Conservation (phyloP, 164 flowering plant species). For the Kalanchoe fedtschenkoi region DNA sequence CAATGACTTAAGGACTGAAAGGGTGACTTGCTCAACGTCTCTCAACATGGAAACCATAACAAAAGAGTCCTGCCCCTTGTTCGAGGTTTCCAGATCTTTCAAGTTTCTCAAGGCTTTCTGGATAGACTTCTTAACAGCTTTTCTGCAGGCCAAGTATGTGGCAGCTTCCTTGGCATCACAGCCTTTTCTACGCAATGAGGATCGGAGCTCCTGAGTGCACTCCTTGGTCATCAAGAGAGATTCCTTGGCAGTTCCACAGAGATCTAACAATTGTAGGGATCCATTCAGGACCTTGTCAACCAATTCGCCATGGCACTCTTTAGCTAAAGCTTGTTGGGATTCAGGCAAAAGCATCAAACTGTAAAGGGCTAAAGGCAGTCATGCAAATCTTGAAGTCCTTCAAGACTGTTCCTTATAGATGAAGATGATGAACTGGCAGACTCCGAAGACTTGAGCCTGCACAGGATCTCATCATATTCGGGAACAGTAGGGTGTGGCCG, state of each 20-base stretch:
- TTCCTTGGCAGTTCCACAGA: constrained; percentile 8
- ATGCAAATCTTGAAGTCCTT: constrained; percentile 19
- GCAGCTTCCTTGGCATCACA: constrained; percentile 7
- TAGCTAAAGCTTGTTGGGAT: constrained; percentile 16
- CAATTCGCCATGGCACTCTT: neutral
- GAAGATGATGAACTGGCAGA: constrained; percentile 17
- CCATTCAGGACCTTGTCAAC: constrained; percentile 19
- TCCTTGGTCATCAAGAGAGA: constrained; percentile 12
- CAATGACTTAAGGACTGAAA: constrained; percentile 12
- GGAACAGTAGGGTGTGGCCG: constrained; percentile 16
- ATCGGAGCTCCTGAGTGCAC: constrained; percentile 9
- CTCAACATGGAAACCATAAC: constrained; percentile 12
- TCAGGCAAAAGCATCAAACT: constrained; percentile 19
- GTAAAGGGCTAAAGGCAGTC: constrained; percentile 17
- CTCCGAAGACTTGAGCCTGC: constrained; percentile 11
- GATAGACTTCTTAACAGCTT: constrained; percentile 11
- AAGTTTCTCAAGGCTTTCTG: constrained; percentile 6
- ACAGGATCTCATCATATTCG: constrained; percentile 14
- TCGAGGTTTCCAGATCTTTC: neutral
- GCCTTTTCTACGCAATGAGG: constrained; percentile 11
- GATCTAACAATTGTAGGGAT: constrained; percentile 20
- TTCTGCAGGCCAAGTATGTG: constrained; percentile 11
- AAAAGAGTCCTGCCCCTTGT: neutral
- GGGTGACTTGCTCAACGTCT: constrained; percentile 16
- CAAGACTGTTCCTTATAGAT: constrained; percentile 13